A percentile compares a stretch with the other conserved stretches of the same genome.
These are phyloP conservation scores for Elongisporangium anandrum DNA, from an alignment of 352 stramenopile species.

Conservation along the genomic window DNA sequence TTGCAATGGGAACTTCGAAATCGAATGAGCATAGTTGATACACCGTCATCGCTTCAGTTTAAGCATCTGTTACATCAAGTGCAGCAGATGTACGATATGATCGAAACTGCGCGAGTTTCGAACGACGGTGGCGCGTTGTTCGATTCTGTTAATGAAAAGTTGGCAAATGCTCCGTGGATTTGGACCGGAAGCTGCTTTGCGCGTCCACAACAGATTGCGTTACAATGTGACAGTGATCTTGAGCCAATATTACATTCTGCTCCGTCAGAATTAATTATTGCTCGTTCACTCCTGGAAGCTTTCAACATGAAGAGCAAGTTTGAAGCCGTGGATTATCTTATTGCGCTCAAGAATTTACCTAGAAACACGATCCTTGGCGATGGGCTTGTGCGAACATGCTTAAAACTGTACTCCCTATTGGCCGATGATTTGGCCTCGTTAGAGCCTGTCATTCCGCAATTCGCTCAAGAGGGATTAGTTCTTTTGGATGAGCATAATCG, in stretches of 20 bases:
- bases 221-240: slow-evolving; percentile 31
- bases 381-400: slow-evolving; percentile 25
- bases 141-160: slow-evolving; percentile 24
- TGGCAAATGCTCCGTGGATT: slow-evolving; percentile 51
- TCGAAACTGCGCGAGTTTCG: slow-evolving; percentile 30
- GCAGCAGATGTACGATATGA: slow-evolving; percentile 45
- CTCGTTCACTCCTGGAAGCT: slow-evolving; percentile 44
- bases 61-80: slow-evolving; percentile 38
- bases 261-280: slow-evolving; percentile 53
- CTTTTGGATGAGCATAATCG: slow-evolving; percentile 31
- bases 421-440: slow-evolving; percentile 21
- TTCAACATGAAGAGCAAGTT: slow-evolving; percentile 59
- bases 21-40: slow-evolving; percentile 2
- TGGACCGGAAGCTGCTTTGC: slow-evolving; percentile 66
- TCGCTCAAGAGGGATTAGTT: slow-evolving; percentile 33
- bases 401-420: slow-evolving; percentile 47
- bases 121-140: slow-evolving; percentile 24
- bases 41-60: neutral
- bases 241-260: slow-evolving; percentile 59
- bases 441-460: slow-evolving; percentile 14
- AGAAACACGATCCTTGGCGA: slow-evolving; percentile 16
- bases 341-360: slow-evolving; percentile 43
- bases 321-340: slow-evolving; percentile 43
- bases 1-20: slow-evolving; percentile 18
- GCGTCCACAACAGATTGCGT: slow-evolving; percentile 45